Evolutionary conservation across 2,329 filamentous ascomycete genomes (phyloP), one percentile per base, ranked within the genome.

Genomic region (Fusarium solani-melongenae): DNA sequence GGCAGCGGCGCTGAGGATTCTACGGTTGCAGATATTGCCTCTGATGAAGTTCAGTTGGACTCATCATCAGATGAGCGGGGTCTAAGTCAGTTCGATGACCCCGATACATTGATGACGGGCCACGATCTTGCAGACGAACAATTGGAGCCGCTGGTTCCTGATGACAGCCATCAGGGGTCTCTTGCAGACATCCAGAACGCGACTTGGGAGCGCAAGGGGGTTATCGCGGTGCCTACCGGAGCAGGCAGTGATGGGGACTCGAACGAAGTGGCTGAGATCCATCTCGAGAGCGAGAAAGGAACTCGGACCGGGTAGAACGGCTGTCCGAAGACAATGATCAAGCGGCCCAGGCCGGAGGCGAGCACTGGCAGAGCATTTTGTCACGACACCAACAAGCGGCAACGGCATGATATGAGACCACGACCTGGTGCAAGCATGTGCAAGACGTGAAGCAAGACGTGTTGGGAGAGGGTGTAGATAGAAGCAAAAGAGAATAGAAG

Each of bases 241-340:
- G 79, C 76, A 31, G 81, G 79, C 17, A 81, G 77, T 27, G 83
- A 84, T 29, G 77, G 75, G 31, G 79, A 79, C 59, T 86, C 84
- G 14, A 85, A 86, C 34, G 85, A 86, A 44, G 86, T 87, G 8
- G 80, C 86, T 9, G 87, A 88, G 76, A 88, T 88, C 51, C 85
- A 87, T 68, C 76, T 88, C 22, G 85, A 85, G 44, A 84, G 84
- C 55, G 82, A 84, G 62, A 79, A 78, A 70, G 67, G 67, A 60
- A 64, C 66, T 55, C 78, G 72, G 59, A 68, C 66, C 58, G 72
- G 77, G 51, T 80, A 75, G 73, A 67, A 61, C 27, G 55, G 57
- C 39, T 69, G 46, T 65, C 67, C 51, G 53, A 60, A 46, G 49
- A 56, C 41, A 34, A 62, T 63, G 36, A 62, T 70, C 39, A 71